These are phyloP conservation scores for Rhizopogon roseolus DNA, from an alignment of 768 basidiomycete species.

Conservation along the genomic window DNA sequence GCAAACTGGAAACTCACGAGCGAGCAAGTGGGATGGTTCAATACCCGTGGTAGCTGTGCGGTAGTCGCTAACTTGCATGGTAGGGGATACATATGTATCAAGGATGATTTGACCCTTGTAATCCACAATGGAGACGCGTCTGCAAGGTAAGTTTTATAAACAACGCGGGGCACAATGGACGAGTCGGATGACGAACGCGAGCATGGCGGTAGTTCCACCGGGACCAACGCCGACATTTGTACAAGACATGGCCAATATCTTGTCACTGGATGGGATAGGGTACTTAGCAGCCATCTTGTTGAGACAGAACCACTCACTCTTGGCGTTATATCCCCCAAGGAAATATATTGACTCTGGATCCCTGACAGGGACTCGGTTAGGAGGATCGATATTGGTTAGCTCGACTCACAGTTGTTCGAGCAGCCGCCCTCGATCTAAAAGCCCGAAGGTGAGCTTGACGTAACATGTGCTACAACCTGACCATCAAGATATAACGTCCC, in stretches of 20 bases:
- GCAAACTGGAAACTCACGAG: constrained; percentile 26
- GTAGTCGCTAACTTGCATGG: constrained; percentile 66
- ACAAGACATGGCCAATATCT: constrained; percentile 58
- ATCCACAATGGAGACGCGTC: constrained; percentile 51
- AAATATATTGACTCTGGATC: neutral
- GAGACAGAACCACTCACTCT: constrained; percentile 13
- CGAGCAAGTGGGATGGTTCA: constrained; percentile 34
- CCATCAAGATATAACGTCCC: neutral
- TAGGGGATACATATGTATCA: constrained; percentile 65
- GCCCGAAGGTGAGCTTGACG: neutral
- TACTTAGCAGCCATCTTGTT: constrained; percentile 28
- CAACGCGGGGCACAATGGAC: neutral
- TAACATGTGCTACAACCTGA: neutral
- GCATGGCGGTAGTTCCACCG: constrained; percentile 76
- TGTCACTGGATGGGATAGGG: constrained; percentile 33
- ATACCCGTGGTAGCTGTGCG: constrained; percentile 63
- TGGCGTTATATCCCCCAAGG: neutral
- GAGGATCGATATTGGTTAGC: neutral
- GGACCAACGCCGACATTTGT: constrained; percentile 75
- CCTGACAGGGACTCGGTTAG: neutral
- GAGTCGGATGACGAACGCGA: constrained; percentile 52
- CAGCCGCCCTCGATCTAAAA: neutral
- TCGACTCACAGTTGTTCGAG: neutral
- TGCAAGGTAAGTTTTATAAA: constrained; percentile 16
- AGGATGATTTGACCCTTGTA: constrained; percentile 54